Evolutionary conservation across 495 filamentous ascomycete species (phyloP).

Genomic region (Xylona heveae): DNA sequence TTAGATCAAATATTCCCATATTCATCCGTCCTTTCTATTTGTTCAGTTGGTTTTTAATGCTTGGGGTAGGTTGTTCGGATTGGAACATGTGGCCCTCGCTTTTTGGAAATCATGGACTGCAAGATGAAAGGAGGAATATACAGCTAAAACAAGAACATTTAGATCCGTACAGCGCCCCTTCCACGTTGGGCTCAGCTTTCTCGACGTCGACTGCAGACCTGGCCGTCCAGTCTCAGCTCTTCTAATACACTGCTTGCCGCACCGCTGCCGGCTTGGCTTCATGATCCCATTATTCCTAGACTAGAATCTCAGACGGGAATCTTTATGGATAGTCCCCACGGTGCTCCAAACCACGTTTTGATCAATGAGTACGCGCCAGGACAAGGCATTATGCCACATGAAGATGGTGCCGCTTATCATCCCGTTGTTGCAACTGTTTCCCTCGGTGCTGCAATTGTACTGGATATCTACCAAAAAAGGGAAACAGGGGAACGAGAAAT

Average conservation of each 20-base stretch:
- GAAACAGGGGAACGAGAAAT: slow-evolving; percentile 19
- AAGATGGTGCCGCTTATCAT: slow-evolving; percentile 76
- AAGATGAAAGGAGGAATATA: not conserved
- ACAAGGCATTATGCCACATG: slow-evolving; percentile 90
- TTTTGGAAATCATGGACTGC: not conserved
- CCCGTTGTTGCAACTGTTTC: slow-evolving; percentile 81
- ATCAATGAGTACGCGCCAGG: slow-evolving; percentile 81
- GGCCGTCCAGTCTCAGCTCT: slow-evolving; percentile 56
- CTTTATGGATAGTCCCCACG: slow-evolving; percentile 52
- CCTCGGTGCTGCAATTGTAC: slow-evolving; percentile 51
- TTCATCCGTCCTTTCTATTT: not conserved
- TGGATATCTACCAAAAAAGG: slow-evolving; percentile 54
- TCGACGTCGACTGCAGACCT: slow-evolving; percentile 75
- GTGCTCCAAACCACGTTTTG: slow-evolving; percentile 69
- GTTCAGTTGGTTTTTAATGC: not conserved
- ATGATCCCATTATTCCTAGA: slow-evolving; percentile 44
- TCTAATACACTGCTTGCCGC: slow-evolving; percentile 54
- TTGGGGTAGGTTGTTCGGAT: no score
- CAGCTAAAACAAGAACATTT: slow-evolving; percentile 1
- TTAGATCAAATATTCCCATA: slow-evolving; percentile 17
- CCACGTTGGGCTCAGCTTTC: slow-evolving; percentile 71
- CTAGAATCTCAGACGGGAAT: slow-evolving; percentile 30
- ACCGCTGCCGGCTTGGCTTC: slow-evolving; percentile 60
- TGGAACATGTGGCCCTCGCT: no score
- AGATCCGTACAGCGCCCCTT: slow-evolving; percentile 35